Conservation (phyloP, 441 rosid genomes). For the Bocquillonia castaneifolia region DNA sequence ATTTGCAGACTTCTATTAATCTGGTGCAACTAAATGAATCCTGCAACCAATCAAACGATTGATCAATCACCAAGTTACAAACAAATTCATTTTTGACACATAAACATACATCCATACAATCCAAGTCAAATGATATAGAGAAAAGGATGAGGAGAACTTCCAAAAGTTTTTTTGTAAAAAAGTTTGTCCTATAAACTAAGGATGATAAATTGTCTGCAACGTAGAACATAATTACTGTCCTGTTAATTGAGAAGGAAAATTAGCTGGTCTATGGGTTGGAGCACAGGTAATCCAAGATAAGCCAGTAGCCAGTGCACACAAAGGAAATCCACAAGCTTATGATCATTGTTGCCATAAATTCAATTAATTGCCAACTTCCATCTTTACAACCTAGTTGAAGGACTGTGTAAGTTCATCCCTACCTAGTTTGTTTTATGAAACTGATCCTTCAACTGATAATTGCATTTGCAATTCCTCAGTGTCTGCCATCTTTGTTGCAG, state of each 20-base stretch:
- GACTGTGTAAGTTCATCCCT: neutral
- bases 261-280: neutral
- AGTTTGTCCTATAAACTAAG: too few relatives aligned
- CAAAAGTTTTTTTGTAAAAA: too few relatives aligned
- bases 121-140: neutral
- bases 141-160: neutral
- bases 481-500: neutral
- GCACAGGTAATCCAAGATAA: neutral
- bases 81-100: neutral
- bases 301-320: neutral
- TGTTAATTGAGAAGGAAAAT: neutral
- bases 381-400: neutral
- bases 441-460: neutral
- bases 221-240: neutral
- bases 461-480: neutral
- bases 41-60: slow-evolving; percentile 14
- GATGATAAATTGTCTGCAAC: neutral
- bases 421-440: neutral
- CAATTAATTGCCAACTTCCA: neutral
- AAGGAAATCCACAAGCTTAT: neutral
- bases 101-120: neutral
- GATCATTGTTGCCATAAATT: neutral
- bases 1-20: neutral
- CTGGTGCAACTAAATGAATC: slow-evolving; percentile 8
- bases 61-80: neutral